A percentile compares a stretch with the other conserved stretches of the same genome.
These are phyloP conservation scores for Leptosphaerulina australis DNA, from an alignment of 2,329 filamentous ascomycete species.

Conservation along the genomic window DNA sequence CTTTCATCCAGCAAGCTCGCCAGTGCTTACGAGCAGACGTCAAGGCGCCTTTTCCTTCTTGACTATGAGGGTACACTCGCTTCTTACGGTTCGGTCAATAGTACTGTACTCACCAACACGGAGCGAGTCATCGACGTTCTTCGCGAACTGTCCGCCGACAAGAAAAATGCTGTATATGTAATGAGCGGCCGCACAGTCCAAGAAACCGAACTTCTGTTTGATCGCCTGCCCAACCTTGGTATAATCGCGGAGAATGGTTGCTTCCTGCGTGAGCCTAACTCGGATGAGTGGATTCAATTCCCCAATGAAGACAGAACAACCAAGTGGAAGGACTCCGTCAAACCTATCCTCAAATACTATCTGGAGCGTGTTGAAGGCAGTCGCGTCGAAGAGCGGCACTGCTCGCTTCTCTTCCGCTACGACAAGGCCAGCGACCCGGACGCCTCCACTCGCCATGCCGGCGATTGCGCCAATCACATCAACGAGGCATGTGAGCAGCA, in stretches of 20 bases:
- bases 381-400: slow-evolving; percentile 88
- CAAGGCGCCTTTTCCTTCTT: slow-evolving; percentile 80
- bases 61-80: slow-evolving; percentile 95
- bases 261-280: slow-evolving; percentile 75
- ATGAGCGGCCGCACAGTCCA: slow-evolving; percentile 90
- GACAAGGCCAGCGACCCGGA: slow-evolving; percentile 79
- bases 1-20: slow-evolving; percentile 71
- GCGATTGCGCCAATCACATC: slow-evolving; percentile 91
- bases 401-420: slow-evolving; percentile 90
- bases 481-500: slow-evolving; percentile 89
- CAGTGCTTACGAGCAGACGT: slow-evolving; percentile 68
- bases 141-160: slow-evolving; percentile 79
- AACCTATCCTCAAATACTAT: slow-evolving; percentile 85
- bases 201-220: slow-evolving; percentile 86
- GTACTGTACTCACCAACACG: slow-evolving; percentile 84
- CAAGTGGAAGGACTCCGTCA: slow-evolving; percentile 83
- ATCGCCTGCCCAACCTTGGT: slow-evolving; percentile 79
- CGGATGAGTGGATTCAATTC: slow-evolving; percentile 76
- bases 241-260: slow-evolving; percentile 95
- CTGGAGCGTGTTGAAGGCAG: slow-evolving; percentile 86
- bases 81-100: slow-evolving; percentile 81
- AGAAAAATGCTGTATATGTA: slow-evolving; percentile 85
- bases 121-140: slow-evolving; percentile 83
- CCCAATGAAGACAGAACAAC: slow-evolving; percentile 72
- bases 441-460: slow-evolving; percentile 76